Evolutionary conservation across 176 grass and related monocot species (phyloP).

Genomic region (Zoysia pacifica): DNA sequence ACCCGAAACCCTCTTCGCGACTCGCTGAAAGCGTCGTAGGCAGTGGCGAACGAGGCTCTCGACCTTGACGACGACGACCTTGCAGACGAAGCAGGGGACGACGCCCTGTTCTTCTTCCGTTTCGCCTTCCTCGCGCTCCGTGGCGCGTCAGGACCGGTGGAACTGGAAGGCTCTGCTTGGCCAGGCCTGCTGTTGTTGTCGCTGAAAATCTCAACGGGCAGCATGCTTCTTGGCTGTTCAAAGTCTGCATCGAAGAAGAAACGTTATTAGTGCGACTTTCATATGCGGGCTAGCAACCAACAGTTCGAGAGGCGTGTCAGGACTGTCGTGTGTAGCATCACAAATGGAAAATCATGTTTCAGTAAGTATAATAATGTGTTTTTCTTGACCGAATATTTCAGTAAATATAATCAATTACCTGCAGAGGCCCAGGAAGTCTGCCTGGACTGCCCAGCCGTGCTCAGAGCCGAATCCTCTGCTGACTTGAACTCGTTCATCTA

Average conservation of each 20-base stretch:
- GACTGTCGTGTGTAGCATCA: neutral
- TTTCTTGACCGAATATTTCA: neutral
- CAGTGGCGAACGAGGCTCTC: conserved; percentile 65
- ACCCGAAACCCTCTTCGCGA: conserved; percentile 48
- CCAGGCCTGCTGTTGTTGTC: conserved; percentile 50
- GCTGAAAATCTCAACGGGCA: conserved; percentile 63
- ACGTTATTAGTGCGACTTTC: neutral
- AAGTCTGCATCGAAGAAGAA: conserved; percentile 60
- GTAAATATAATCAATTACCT: conserved; percentile 29
- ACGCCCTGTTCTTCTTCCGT: conserved; percentile 55
- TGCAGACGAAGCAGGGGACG: conserved; percentile 56
- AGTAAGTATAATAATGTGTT: too few species aligned
- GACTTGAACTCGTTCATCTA: conserved; percentile 83
- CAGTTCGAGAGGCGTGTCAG: neutral
- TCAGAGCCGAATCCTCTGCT: conserved; percentile 57
- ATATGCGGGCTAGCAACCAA: conserved; percentile 42
- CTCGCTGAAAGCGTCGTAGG: conserved; percentile 59
- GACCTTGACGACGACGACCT: conserved; percentile 81
- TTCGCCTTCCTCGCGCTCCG: conserved; percentile 60
- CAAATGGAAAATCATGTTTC: neutral
- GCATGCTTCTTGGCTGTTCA: conserved; percentile 68
- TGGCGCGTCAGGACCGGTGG: conserved; percentile 43
- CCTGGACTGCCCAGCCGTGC: conserved; percentile 62
- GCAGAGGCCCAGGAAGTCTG: conserved; percentile 59
- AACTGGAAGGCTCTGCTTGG: conserved; percentile 27